Base-by-base conservation (phyloP, 768 basidiomycete species). In the Suillus tomentosus region DNA sequence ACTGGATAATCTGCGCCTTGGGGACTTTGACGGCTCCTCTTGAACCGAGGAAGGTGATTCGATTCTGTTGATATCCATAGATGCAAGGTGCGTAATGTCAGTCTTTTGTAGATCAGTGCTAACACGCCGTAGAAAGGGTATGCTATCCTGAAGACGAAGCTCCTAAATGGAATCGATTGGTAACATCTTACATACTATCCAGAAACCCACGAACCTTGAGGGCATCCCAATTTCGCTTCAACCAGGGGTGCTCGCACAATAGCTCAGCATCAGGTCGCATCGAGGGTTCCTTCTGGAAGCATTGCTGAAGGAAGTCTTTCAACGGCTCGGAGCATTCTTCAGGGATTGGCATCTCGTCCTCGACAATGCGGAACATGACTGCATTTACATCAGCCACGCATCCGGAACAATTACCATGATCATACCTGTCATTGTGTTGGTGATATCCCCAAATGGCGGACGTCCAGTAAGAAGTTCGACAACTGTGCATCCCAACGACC, bases 301-400 rank as follows among this genome's bases (percentile, higher is more conserved):
- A 99, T 68, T 84, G 82, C n/a, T 75, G 81, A 22, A 99, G 78
- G 76, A 99, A 99, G 73, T 94, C 87, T 62, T 81, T 77, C 17
- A 98, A 81, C 24, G 87, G 81, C n/a, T 83, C 82, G 4, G 95
- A 95, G 68, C 88, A 89, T 13, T 81, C 86, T 17, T 89, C 87
- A 0, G 96, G 96, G 50, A 97, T 76, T 36, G 96, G 96, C 80
- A 85, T 88, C 9, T 86, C 85, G 70, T 97, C 95, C 71, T 97
- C 96, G 34, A 99, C 96, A 72, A 99, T 98, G 34, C 90, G 90
- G 80, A 95, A 99, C 92, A 99, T 96, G 60, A 98, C 96, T 91
- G 39, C 69, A 62, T 51, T 53, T 64, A 45, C 57, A 60, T 61
- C 14, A 60, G 39, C 48, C 64, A 24, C 64, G 43, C 31, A 61